phyloP scores from a whole-genome alignment of 306 rosid genomes.

The Cucurbita argyrosperma region DNA sequence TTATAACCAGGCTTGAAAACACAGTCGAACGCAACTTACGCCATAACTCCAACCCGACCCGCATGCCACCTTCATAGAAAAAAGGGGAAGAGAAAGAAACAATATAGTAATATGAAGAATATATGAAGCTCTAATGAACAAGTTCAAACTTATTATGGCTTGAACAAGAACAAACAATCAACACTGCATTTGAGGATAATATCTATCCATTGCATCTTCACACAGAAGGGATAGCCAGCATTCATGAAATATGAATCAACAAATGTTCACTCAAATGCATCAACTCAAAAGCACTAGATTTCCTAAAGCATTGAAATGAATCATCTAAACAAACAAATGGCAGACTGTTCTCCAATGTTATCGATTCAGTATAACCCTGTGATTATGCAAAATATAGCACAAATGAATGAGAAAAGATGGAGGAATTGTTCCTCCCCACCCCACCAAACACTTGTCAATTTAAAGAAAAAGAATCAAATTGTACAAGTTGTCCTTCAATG shows the following conservation, averaged over 20 bases:
- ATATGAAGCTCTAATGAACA: not conserved
- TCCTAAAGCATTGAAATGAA: not conserved
- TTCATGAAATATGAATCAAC: not conserved
- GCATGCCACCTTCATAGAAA: not conserved
- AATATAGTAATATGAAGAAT: not conserved
- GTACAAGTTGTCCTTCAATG: not conserved
- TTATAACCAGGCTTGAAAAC: no score
- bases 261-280: not conserved
- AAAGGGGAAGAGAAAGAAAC: not conserved
- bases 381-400: not conserved
- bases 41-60: no score
- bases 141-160: not conserved
- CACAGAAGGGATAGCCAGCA: not conserved
- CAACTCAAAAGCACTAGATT: not conserved
- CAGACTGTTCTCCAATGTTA: not conserved
- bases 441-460: not conserved
- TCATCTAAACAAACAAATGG: not conserved
- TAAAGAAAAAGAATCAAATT: not conserved
- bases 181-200: not conserved
- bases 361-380: not conserved
- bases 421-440: not conserved
- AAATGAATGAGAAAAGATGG: not conserved
- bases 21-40: no score
- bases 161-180: not conserved
- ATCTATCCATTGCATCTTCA: not conserved